Conservation (phyloP, 176 grass and related monocot species). For the Carex parvula region DNA sequence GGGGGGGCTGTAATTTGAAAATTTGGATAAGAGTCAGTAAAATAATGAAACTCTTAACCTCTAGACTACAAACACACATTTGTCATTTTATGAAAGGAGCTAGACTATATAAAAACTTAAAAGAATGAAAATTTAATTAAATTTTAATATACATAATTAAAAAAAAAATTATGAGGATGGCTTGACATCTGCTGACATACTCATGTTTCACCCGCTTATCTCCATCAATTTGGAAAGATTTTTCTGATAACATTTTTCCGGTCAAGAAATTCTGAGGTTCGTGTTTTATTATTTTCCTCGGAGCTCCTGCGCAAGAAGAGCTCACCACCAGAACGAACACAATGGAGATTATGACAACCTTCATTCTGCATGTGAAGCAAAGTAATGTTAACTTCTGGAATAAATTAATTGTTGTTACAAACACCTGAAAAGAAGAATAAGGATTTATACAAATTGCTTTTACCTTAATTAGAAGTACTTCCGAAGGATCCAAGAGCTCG, state of each 20-base stretch:
- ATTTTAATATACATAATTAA: too few species aligned
- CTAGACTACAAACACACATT: too few species aligned
- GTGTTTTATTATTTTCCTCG: slow-evolving; percentile 9
- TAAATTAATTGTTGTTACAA: background rate
- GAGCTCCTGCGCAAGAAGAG: background rate
- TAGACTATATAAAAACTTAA: too few species aligned
- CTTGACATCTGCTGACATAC: too few species aligned
- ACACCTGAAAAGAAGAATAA: too few species aligned
- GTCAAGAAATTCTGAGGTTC: background rate
- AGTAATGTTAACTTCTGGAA: background rate
- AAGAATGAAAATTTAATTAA: too few species aligned
- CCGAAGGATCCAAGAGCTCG: background rate
- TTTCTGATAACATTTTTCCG: background rate
- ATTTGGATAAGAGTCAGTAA: background rate
- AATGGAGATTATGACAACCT: background rate
- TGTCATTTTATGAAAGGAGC: too few species aligned
- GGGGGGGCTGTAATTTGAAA: too few species aligned
- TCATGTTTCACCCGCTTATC: background rate
- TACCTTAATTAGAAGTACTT: background rate
- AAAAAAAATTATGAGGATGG: too few species aligned
- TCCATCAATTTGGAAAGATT: slow-evolving; percentile 4
- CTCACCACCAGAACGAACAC: background rate
- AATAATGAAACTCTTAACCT: too few species aligned
- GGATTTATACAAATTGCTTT: too few species aligned
- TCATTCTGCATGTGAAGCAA: background rate